Percentiles rank a stretch among this genome's conserved stretches.
phyloP scores from a whole-genome alignment of 2,329 filamentous ascomycete species.

The Diaporthe capsici region DNA sequence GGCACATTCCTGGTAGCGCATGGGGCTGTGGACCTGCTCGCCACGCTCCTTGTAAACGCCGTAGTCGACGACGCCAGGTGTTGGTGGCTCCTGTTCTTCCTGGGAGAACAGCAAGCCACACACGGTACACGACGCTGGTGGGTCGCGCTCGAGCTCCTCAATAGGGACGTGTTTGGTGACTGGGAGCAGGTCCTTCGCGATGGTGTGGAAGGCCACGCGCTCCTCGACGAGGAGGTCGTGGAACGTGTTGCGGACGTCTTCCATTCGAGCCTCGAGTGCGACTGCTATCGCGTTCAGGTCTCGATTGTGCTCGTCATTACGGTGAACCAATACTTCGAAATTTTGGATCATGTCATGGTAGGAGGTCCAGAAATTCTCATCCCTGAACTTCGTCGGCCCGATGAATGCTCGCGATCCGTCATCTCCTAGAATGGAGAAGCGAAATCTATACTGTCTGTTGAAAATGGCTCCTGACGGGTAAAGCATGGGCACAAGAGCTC shows the following conservation, averaged over 20 bases:
- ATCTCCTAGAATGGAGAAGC: not conserved
- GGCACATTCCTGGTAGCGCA: not conserved
- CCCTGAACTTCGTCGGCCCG: not conserved
- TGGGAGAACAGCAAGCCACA: not conserved
- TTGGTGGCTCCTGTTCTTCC: not conserved
- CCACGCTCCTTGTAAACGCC: not conserved
- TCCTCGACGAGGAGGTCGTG: not conserved
- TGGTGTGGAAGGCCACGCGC: not conserved
- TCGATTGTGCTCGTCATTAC: not conserved
- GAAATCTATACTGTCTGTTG: not conserved
- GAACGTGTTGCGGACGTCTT: constrained; percentile 1
- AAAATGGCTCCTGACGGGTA: not conserved
- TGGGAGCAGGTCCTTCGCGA: constrained; percentile 14
- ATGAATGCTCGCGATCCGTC: too few species aligned
- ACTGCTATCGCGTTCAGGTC: constrained; percentile 5
- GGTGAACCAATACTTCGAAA: not conserved
- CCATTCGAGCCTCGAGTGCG: not conserved
- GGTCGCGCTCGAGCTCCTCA: not conserved
- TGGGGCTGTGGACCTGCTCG: not conserved
- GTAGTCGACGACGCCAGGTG: not conserved
- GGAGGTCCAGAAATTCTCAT: not conserved
- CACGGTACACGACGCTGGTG: not conserved
- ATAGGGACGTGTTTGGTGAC: not conserved
- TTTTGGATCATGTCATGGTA: not conserved
- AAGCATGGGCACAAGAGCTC: not conserved